A percentile compares a stretch with the other conserved stretches of the same genome.
phyloP scores from a whole-genome alignment of 495 filamentous ascomycete species.

The Hypoxylon subgilvum region DNA sequence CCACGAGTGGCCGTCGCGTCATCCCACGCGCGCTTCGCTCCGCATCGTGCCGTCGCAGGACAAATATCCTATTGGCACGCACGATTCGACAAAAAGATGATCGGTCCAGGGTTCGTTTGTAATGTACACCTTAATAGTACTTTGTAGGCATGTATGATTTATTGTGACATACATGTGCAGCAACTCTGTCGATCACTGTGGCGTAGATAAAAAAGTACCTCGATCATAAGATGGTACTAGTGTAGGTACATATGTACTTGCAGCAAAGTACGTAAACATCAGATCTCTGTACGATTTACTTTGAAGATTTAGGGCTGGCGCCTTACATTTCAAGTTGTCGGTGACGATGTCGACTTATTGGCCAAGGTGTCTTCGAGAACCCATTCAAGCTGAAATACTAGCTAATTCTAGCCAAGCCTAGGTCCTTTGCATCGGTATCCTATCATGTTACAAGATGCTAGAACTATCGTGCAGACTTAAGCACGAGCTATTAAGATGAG shows the following conservation, averaged over 20 bases:
- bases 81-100: constrained; percentile 13
- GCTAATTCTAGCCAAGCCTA: constrained; percentile 12
- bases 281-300: too few species aligned
- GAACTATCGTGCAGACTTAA: constrained; percentile 15
- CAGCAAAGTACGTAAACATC: too few species aligned
- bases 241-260: too few species aligned
- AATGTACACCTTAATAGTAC: too few species aligned
- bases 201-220: constrained; percentile 10
- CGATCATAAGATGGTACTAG: too few species aligned
- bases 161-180: too few species aligned
- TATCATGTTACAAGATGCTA: constrained; percentile 17
- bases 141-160: too few species aligned
- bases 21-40: constrained; percentile 25
- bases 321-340: constrained; percentile 5
- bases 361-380: constrained; percentile 11
- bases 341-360: constrained; percentile 16
- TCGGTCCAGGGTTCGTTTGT: constrained; percentile 21
- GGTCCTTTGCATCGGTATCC: constrained; percentile 21
- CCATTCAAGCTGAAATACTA: too few species aligned
- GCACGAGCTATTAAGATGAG: constrained; percentile 7
- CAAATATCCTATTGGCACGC: constrained; percentile 32
- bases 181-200: constrained; percentile 22
- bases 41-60: constrained; percentile 3
- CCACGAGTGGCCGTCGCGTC: constrained; percentile 28
- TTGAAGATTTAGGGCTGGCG: constrained; percentile 25